Percentiles rank a stretch among this genome's conserved stretches.
These are phyloP conservation scores for Eucalyptus globulus DNA, from an alignment of 345 rosid genomes.

Conservation along the genomic window DNA sequence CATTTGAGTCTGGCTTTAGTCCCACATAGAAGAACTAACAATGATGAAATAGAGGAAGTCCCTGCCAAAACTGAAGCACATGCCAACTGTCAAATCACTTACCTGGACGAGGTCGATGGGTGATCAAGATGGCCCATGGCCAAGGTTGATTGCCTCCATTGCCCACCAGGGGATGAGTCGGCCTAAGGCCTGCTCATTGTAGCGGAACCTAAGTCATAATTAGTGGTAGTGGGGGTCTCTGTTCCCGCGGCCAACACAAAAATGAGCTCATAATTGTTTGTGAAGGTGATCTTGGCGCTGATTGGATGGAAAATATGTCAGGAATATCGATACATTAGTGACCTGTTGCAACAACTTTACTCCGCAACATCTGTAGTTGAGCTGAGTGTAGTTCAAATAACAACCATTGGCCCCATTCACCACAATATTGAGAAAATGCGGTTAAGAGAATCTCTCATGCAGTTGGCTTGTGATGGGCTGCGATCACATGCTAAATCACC, in stretches of 20 bases:
- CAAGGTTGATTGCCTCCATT: conserved; percentile 2
- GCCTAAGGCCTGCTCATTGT: conserved; percentile 7
- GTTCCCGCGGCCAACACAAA: accelerated
- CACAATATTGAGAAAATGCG: neutral
- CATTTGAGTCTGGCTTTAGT: neutral
- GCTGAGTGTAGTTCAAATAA: neutral
- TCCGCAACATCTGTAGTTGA: neutral
- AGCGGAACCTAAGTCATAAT: neutral
- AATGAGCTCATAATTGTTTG: neutral
- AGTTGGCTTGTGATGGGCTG: neutral
- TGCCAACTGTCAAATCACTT: neutral
- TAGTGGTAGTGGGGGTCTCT: neutral
- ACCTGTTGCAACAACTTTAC: neutral
- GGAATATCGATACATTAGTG: accelerated
- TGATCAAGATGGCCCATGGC: neutral
- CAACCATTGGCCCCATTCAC: neutral
- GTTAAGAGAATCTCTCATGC: neutral
- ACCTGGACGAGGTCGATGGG: conserved; percentile 9
- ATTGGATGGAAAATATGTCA: neutral
- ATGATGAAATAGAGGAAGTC: neutral
- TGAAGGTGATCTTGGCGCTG: neutral
- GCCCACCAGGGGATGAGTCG: neutral
- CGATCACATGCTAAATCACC: neutral
- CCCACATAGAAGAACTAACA: neutral
- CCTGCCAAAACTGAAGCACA: neutral